Conservation (phyloP, 1,139 yeast genomes). For the Lodderomyces oxycetoniae region DNA sequence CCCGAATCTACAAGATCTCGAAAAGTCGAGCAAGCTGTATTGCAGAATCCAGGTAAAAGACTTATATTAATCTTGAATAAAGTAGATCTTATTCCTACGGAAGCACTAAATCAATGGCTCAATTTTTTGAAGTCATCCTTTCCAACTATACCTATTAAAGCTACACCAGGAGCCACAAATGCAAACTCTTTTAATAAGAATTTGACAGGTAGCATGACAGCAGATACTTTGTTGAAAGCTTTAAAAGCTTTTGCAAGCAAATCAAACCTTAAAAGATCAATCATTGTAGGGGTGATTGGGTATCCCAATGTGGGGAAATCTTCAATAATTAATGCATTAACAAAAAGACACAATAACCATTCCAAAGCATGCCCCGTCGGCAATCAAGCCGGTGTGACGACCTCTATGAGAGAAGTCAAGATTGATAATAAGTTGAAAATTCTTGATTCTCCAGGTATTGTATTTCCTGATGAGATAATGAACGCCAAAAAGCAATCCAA, state of each 20-base stretch:
- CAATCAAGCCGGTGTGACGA: constrained; percentile 96
- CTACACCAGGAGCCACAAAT: constrained; percentile 51
- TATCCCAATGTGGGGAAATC: constrained; percentile 94
- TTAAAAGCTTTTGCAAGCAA: constrained; percentile 82
- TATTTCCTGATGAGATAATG: constrained; percentile 71
- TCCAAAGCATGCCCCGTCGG: constrained; percentile 91
- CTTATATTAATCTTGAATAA: constrained; percentile 82
- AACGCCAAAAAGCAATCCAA: constrained; percentile 44
- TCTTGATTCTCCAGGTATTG: constrained; percentile 96
- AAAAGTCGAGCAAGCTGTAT: constrained; percentile 84
- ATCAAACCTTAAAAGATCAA: constrained; percentile 83
- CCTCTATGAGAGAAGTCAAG: constrained; percentile 85
- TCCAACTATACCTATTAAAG: constrained; percentile 88
- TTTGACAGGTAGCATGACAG: constrained; percentile 66
- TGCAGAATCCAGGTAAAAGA: constrained; percentile 74
- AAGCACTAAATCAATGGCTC: constrained; percentile 80
- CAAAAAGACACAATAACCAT: constrained; percentile 69
- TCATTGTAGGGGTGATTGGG: constrained; percentile 93
- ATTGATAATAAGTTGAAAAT: constrained; percentile 84
- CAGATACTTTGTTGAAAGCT: constrained; percentile 70
- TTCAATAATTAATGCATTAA: constrained; percentile 85
- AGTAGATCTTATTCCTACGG: constrained; percentile 86
- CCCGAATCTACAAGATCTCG: constrained; percentile 93
- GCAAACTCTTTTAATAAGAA: constrained; percentile 72
- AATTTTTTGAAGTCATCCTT: constrained; percentile 72